Conservation (phyloP, 2,329 filamentous ascomycete species). For the Pseudocercospora vitis region DNA sequence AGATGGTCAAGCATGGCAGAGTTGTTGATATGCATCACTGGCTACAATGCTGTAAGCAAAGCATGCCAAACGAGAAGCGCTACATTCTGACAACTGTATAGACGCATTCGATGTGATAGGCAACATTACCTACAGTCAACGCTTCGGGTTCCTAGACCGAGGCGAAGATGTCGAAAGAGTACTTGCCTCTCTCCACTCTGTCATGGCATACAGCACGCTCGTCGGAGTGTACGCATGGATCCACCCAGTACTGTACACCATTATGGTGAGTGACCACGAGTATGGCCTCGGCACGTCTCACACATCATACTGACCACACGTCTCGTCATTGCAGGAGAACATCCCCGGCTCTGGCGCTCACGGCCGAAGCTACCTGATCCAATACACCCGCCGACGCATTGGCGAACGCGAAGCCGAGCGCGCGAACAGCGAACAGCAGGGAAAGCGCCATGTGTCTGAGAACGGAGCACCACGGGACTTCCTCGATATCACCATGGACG, state of each 20-base stretch:
- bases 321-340: too few relatives aligned
- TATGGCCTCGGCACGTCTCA: too few relatives aligned
- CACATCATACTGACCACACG: too few relatives aligned
- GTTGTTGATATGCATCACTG: conserved; percentile 26
- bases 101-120: conserved; percentile 46
- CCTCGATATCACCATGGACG: conserved; percentile 23
- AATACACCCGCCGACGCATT: conserved; percentile 17
- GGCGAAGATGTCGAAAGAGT: conserved; percentile 37
- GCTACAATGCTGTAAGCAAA: conserved; percentile 32
- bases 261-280: too few relatives aligned
- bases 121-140: conserved; percentile 37
- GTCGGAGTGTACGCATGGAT: conserved; percentile 23
- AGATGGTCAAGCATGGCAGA: conserved; percentile 16
- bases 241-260: conserved; percentile 20
- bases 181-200: conserved; percentile 19
- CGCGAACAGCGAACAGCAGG: conserved; percentile 7
- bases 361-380: conserved; percentile 18
- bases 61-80: not conserved
- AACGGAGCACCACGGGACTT: conserved; percentile 21
- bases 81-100: not conserved
- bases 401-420: conserved; percentile 14
- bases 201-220: conserved; percentile 17
- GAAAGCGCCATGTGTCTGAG: conserved; percentile 15
- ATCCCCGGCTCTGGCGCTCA: conserved; percentile 19
- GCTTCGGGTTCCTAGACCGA: conserved; percentile 42